Evolutionary conservation across 2,329 filamentous ascomycete genomes (phyloP).

Genomic region (Metarhizium rileyi): DNA sequence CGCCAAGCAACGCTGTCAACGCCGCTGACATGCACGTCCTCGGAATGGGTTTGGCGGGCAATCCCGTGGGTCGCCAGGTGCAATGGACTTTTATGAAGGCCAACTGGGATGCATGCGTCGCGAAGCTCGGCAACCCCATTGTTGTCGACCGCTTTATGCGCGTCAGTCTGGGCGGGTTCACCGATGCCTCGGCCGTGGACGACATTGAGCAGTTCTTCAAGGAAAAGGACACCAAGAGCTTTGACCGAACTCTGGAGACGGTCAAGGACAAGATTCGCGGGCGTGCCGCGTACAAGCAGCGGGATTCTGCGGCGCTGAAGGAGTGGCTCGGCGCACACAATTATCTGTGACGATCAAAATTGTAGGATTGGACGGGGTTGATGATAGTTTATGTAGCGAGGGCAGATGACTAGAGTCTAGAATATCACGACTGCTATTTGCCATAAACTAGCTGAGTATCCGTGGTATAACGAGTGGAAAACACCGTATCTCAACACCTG

Average conservation of each 20-base stretch:
- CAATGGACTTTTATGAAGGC: slow-evolving; percentile 81
- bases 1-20: slow-evolving; percentile 56
- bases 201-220: slow-evolving; percentile 82
- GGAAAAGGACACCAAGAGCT: slow-evolving; percentile 75
- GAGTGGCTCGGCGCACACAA: slow-evolving; percentile 63
- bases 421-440: not conserved
- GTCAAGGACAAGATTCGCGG: slow-evolving; percentile 79
- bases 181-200: slow-evolving; percentile 55
- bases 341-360: slow-evolving; percentile 25
- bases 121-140: slow-evolving; percentile 72
- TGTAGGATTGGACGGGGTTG: not conserved
- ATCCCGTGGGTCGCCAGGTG: slow-evolving; percentile 59
- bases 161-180: slow-evolving; percentile 67
- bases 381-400: not conserved
- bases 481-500: too few species aligned
- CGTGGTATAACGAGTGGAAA: too few species aligned
- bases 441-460: not conserved
- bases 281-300: slow-evolving; percentile 69
- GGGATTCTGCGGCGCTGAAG: slow-evolving; percentile 62
- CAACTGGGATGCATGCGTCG: slow-evolving; percentile 67
- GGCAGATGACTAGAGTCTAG: not conserved
- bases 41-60: slow-evolving; percentile 61
- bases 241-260: slow-evolving; percentile 76
- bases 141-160: slow-evolving; percentile 84
- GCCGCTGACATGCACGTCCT: slow-evolving; percentile 82